Evolutionary conservation across 768 basidiomycete genomes (phyloP), one percentile per base, ranked within the genome.

Genomic region (Phaeotremella skinneri): DNA sequence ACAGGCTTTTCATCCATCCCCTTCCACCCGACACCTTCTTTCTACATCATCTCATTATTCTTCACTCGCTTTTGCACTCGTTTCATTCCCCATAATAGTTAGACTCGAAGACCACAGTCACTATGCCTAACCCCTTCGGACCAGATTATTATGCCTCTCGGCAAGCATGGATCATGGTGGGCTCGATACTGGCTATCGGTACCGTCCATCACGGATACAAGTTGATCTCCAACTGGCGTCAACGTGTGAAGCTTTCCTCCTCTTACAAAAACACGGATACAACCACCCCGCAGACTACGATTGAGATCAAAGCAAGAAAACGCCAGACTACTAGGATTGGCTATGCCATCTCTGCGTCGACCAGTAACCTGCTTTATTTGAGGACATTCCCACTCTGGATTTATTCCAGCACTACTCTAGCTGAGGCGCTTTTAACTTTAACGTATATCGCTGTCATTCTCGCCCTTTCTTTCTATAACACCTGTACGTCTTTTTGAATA

Each of bases 121-220:
- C 7, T 14, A 45, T 45, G 43, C 43, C 43, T 23, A 6, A 11
- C 21, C 20, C 6, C 7, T 45, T 14, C 21, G 43, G 43, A 45
- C 43, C 43, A 45, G 43, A 45, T 20, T 45, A 45, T 23, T 45
- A 45, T 45, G 43, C 43, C 20, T 45, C 43, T 13, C 11, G 43
- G 23, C 43, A 45, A 23, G 43, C 43, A 20, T 45, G 43, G 43
- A 45, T 45, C 11, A 45, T 45, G 43, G 43, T 45, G 7, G 43
- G 43, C 21, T 7, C 13, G 9, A 45, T 45, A 11, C 21, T 45
- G 7, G 43, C 43, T 6, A 20, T 45, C 9, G 11, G 13, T 13
- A 45, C 43, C 7, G 43, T 45, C 6, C 7, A 45, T 20, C 43
- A 45, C 23, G 43, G 43, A 7, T 45, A 45, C 20, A 7, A 45